Percentiles rank a stretch among this genome's conserved stretches.
phyloP scores from a whole-genome alignment of 176 grass and related monocot species.

The maize (Zea mays) region Zm-B73-REFERENCE-NAM-5.0 NC_050096.1:187237001-187237500 shows the following conservation, averaged over 20 bases:
- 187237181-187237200: conserved; percentile 74
- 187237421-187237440: conserved; percentile 59
- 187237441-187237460: conserved; percentile 58
- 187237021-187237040: conserved; percentile 40
- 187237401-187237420: conserved; percentile 54
- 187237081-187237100: background rate
- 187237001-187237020: conserved; percentile 12
- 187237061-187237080: background rate
- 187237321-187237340: conserved; percentile 40
- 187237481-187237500: conserved; percentile 49
- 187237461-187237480: conserved; percentile 46
- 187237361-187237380: conserved; percentile 49
- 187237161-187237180: conserved; percentile 54
- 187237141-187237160: background rate
- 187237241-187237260: conserved; percentile 56
- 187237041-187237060: conserved; percentile 13
- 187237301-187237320: conserved; percentile 54
- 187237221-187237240: conserved; percentile 43
- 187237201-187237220: conserved; percentile 50
- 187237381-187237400: conserved; percentile 51
- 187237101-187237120: background rate
- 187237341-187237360: conserved; percentile 26
- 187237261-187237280: conserved; percentile 59
- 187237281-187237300: conserved; percentile 45
- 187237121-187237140: conserved; percentile 18